phyloP scores from a whole-genome alignment of 2,329 filamentous ascomycete genomes.

The Epicoccum sorghinum region DNA sequence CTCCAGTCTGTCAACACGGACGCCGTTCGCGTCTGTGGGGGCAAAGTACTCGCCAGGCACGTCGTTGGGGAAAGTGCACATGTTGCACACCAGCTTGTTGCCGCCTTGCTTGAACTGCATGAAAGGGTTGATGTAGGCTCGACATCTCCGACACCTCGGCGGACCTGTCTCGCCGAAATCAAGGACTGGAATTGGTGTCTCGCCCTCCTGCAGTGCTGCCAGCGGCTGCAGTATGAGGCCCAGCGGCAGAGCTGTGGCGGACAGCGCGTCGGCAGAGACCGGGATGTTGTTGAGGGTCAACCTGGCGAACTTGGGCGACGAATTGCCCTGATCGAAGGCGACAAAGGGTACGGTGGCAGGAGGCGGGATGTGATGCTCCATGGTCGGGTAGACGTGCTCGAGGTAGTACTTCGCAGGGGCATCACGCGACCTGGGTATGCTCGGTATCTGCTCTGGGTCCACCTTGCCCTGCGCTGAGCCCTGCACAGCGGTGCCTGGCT shows the following conservation, averaged over 20 bases:
- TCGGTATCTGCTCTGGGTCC: constrained; percentile 91
- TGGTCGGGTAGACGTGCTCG: constrained; percentile 88
- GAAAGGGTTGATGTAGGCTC: constrained; percentile 98
- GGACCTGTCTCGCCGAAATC: constrained; percentile 94
- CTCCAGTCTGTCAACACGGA: constrained; percentile 85
- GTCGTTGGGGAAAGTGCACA: constrained; percentile 97
- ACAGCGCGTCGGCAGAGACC: constrained; percentile 76
- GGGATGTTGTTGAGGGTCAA: constrained; percentile 95
- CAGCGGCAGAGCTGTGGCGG: constrained; percentile 81
- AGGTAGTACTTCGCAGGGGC: constrained; percentile 82
- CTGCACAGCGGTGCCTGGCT: constrained; percentile 44
- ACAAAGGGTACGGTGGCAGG: constrained; percentile 88
- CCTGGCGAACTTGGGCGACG: constrained; percentile 90
- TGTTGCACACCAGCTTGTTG: constrained; percentile 97
- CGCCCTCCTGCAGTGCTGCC: constrained; percentile 80
- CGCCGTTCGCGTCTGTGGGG: constrained; percentile 83
- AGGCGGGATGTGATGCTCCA: constrained; percentile 90
- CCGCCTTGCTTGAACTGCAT: constrained; percentile 96
- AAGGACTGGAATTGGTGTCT: constrained; percentile 85
- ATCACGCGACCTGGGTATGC: constrained; percentile 85
- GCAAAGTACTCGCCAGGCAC: constrained; percentile 91
- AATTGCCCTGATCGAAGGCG: constrained; percentile 94
- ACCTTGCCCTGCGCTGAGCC: constrained; percentile 75
- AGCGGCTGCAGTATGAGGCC: constrained; percentile 89
- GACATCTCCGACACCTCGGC: constrained; percentile 88